A percentile compares a stretch with the other conserved stretches of the same genome.
Evolutionary conservation across 1,284 basidiomycete genomes (phyloP).

Genomic region (Chalciporus sp.): DNA sequence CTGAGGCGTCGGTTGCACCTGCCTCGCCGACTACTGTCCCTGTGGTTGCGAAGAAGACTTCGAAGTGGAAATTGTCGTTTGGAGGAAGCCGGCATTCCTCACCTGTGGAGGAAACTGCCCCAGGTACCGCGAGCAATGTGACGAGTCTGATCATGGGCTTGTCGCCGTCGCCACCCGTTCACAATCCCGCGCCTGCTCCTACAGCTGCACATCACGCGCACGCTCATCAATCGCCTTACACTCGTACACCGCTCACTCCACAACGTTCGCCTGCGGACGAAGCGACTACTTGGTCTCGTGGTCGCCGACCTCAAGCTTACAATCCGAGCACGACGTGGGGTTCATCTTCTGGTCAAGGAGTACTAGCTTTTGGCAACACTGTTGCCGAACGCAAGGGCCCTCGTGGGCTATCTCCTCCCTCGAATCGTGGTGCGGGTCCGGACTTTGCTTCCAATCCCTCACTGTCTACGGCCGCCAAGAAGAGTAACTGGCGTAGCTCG

Average conservation of each 20-base stretch:
- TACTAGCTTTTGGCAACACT: slow-evolving; percentile 14
- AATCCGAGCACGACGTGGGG: slow-evolving; percentile 22
- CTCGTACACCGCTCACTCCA: slow-evolving; percentile 35
- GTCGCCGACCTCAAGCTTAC: slow-evolving; percentile 30
- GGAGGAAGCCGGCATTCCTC: slow-evolving; percentile 54
- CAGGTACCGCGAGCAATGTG: slow-evolving; percentile 65
- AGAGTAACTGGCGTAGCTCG: slow-evolving; percentile 73
- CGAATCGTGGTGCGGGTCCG: slow-evolving; percentile 52
- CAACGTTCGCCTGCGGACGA: slow-evolving; percentile 40
- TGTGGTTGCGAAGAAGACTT: slow-evolving; percentile 62
- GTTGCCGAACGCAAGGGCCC: slow-evolving; percentile 24
- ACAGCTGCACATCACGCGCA: slow-evolving; percentile 23
- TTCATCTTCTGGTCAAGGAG: slow-evolving; percentile 12
- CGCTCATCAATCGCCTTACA: slow-evolving; percentile 27
- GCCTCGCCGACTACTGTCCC: slow-evolving; percentile 5
- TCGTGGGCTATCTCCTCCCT: slow-evolving; percentile 30
- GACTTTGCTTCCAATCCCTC: slow-evolving; percentile 21
- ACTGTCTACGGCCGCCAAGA: slow-evolving; percentile 30
- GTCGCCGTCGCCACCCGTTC: slow-evolving; percentile 21
- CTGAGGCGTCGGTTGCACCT: slow-evolving; percentile 11
- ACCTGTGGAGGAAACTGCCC: slow-evolving; percentile 46
- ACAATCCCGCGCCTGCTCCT: slow-evolving; percentile 18
- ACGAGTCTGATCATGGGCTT: slow-evolving; percentile 67
- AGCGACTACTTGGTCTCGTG: slow-evolving; percentile 35
- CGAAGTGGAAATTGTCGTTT: slow-evolving; percentile 79